phyloP scores from a whole-genome alignment of 257 asterid genomes.

The Scutellaria galericulata region DNA sequence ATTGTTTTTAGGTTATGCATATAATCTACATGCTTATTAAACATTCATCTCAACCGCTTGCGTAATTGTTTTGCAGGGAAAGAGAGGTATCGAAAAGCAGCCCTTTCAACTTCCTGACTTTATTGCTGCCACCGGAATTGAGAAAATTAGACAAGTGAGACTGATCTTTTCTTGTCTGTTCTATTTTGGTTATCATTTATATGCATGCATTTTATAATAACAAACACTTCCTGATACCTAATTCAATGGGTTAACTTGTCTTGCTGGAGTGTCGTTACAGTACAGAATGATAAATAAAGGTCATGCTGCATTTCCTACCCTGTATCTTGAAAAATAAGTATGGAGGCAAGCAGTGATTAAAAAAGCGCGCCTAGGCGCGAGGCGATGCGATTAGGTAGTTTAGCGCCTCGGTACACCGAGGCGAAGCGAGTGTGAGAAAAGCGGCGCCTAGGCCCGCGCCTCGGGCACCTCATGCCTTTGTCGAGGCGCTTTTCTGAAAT shows the following conservation, averaged over 20 bases:
- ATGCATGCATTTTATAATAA: conserved; percentile 5
- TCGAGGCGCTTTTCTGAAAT: no score
- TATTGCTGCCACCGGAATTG: conserved; percentile 99
- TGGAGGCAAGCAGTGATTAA: no score
- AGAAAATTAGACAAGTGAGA: conserved; percentile 96
- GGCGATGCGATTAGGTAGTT: no score
- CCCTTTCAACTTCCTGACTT: conserved; percentile 98
- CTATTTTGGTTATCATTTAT: conserved; percentile 17
- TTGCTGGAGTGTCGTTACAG: neutral
- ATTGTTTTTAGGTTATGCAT: conserved; percentile 16
- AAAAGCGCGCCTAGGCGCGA: no score
- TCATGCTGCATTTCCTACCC: neutral
- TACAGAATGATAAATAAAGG: neutral
- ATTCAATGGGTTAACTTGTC: neutral
- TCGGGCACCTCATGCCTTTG: no score
- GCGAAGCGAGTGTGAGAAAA: no score
- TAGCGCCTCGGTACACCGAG: no score
- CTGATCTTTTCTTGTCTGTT: conserved; percentile 19
- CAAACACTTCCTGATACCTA: neutral
- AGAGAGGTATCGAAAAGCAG: conserved; percentile 94
- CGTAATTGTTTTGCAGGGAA: conserved; percentile 76
- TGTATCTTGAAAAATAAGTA: neutral
- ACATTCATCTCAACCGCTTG: conserved; percentile 49
- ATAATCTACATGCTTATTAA: conserved; percentile 18
- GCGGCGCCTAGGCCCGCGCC: no score